phyloP scores from a whole-genome alignment of 768 basidiomycete genomes.

The Aureoboletus auriporus region DNA sequence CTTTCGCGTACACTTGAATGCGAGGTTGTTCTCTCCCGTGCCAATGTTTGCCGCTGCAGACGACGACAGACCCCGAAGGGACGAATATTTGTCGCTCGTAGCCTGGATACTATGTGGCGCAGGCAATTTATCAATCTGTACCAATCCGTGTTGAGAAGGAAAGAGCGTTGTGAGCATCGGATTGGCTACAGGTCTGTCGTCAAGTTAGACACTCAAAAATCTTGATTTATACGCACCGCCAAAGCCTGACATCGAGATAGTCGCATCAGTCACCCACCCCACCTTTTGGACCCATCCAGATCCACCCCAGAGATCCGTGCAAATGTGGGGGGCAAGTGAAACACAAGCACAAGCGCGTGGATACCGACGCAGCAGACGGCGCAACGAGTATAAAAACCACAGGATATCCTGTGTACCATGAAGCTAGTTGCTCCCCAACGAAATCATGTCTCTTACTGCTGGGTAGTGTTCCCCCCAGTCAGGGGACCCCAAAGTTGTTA shows the following conservation, averaged over 20 bases:
- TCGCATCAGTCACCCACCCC: constrained; percentile 75
- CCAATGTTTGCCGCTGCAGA: constrained; percentile 49
- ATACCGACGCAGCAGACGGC: constrained; percentile 52
- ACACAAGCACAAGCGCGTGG: constrained; percentile 64
- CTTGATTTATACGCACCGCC: constrained; percentile 50
- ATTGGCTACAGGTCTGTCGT: constrained; percentile 48
- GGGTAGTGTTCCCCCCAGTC: constrained; percentile 63
- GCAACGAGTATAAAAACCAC: constrained; percentile 67
- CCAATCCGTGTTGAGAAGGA: constrained; percentile 82
- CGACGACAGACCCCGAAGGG: constrained; percentile 73
- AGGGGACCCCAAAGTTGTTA: constrained; percentile 58
- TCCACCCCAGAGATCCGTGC: constrained; percentile 55
- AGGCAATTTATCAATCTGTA: constrained; percentile 76
- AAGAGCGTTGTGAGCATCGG: constrained; percentile 72
- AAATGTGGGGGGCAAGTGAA: constrained; percentile 61
- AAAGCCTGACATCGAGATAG: constrained; percentile 73
- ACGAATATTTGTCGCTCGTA: constrained; percentile 79
- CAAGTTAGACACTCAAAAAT: neutral
- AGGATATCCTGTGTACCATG: constrained; percentile 52
- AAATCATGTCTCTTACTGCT: constrained; percentile 40
- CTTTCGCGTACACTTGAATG: constrained; percentile 89
- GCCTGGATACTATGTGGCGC: constrained; percentile 68
- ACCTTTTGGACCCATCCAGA: constrained; percentile 73
- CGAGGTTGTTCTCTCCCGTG: constrained; percentile 93
- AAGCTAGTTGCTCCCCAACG: neutral